Conservation (phyloP, 768 basidiomycete species). For the Mycena sanguinolenta region DNA sequence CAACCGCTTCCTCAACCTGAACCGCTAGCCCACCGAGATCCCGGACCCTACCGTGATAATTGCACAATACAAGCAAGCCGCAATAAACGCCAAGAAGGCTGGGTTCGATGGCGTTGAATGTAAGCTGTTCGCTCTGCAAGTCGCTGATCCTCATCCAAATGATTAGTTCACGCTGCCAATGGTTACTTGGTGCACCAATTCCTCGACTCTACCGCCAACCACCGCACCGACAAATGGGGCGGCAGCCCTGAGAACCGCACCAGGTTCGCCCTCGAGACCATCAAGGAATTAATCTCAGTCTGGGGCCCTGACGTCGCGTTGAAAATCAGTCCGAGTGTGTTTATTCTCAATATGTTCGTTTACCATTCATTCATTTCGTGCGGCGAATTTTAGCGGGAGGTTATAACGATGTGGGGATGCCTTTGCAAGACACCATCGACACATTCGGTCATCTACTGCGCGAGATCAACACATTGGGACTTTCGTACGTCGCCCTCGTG, state of each 20-base stretch:
- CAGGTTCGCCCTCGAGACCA: slow-evolving; percentile 51
- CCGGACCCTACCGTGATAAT: not conserved
- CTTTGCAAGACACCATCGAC: not conserved
- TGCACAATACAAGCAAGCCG: slow-evolving; percentile 2
- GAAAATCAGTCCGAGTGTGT: not conserved
- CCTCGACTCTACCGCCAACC: slow-evolving; percentile 48
- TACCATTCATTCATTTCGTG: slow-evolving; percentile 32
- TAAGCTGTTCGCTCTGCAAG: not conserved
- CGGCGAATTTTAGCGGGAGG: not conserved
- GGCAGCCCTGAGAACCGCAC: slow-evolving; percentile 55
- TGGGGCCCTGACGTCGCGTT: not conserved
- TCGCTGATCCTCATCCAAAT: not conserved
- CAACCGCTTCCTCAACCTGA: no score
- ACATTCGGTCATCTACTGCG: slow-evolving; percentile 31
- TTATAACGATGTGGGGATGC: slow-evolving; percentile 4
- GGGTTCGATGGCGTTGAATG: not conserved
- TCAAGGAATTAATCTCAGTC: slow-evolving; percentile 44
- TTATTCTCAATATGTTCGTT: not conserved
- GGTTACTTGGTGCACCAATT: slow-evolving; percentile 41
- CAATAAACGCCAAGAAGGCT: not conserved
- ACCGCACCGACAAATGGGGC: slow-evolving; percentile 56
- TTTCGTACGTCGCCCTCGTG: not conserved
- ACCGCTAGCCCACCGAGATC: not conserved
- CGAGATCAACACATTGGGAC: not conserved
- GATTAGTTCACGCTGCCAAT: not conserved